Conservation (phyloP, 257 asterid genomes). For the Nicotiana knightiana region DNA sequence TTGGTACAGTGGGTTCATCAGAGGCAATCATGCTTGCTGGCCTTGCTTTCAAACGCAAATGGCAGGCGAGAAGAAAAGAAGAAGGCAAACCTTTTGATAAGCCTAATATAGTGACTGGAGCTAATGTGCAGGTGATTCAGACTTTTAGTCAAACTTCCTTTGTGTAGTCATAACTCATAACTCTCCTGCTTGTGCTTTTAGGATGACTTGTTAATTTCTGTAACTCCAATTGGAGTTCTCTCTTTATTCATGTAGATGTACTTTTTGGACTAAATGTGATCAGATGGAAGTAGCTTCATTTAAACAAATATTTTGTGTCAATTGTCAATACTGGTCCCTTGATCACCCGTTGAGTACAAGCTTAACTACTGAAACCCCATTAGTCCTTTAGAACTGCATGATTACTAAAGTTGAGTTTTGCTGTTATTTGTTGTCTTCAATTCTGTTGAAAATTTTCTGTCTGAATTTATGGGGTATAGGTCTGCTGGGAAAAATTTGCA, state of each 20-base stretch:
- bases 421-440: neutral
- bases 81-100: constrained; percentile 46
- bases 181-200: neutral
- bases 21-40: constrained; percentile 91
- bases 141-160: neutral
- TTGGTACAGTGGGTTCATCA: constrained; percentile 79
- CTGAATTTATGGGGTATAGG: constrained; percentile 24
- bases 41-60: constrained; percentile 75
- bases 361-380: neutral
- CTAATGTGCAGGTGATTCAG: constrained; percentile 54
- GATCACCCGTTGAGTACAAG: neutral
- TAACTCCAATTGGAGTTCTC: neutral
- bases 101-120: constrained; percentile 73
- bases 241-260: neutral
- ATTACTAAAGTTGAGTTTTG: neutral
- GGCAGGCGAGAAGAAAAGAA: constrained; percentile 67
- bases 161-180: neutral
- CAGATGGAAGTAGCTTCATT: neutral
- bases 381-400: neutral
- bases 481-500: constrained; percentile 81
- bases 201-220: neutral
- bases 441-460: neutral
- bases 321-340: neutral
- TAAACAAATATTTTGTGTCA: neutral
- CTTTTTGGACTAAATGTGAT: neutral